Conservation (phyloP, 2,329 filamentous ascomycete genomes). For the Blumeria graminis region DNA sequence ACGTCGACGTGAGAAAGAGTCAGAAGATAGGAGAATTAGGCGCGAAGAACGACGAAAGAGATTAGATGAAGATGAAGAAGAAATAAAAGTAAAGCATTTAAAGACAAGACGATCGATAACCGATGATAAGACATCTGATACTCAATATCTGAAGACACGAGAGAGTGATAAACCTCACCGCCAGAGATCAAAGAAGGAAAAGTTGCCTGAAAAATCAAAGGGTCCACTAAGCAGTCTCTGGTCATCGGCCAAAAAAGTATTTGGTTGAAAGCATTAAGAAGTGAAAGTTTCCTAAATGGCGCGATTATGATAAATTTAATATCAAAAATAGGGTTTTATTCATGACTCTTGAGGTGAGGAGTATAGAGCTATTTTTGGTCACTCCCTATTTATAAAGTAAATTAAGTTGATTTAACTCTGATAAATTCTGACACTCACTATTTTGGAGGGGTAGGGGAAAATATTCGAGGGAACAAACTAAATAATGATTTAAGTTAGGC, state of each 20-base stretch:
- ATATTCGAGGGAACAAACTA: no score
- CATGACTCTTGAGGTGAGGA: no score
- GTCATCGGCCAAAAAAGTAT: constrained; percentile 5
- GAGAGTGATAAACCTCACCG: constrained; percentile 1
- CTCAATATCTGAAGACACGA: background rate
- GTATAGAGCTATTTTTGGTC: no score
- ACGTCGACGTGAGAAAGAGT: background rate
- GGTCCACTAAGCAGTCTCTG: constrained; percentile 4
- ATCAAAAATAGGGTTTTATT: no score
- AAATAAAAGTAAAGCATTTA: background rate
- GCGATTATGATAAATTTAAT: no score
- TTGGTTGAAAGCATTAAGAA: background rate
- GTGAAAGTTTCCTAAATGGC: no score
- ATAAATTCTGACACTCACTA: no score
- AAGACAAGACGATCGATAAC: constrained; percentile 1
- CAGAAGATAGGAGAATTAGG: background rate
- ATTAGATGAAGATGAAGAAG: background rate
- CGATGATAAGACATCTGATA: background rate
- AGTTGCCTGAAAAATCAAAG: constrained; percentile 4
- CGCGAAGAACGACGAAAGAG: background rate
- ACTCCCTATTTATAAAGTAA: no score
- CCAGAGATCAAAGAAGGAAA: constrained; percentile 2
- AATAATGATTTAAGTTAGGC: no score
- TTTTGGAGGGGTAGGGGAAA: no score
- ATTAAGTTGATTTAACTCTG: no score